Evolutionary conservation across 2,329 filamentous ascomycete genomes (phyloP).

Genomic region (Botrytis tulipae): DNA sequence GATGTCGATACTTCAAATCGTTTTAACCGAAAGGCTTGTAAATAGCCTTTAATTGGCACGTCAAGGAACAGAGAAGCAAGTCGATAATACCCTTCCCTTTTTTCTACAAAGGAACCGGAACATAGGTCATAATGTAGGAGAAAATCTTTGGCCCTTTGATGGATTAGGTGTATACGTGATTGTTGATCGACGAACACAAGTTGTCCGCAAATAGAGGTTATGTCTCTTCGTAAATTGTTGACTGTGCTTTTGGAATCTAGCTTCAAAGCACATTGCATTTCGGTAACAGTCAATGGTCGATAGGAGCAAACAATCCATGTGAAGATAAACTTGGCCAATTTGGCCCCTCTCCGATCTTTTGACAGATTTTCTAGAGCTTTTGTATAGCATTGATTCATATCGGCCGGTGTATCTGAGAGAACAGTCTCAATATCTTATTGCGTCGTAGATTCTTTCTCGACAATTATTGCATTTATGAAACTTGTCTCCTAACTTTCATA

Average conservation of each 20-base stretch:
- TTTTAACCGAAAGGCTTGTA: not conserved
- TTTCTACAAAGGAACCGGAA: not conserved
- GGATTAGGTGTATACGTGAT: not conserved
- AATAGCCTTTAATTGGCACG: not conserved
- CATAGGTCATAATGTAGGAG: not conserved
- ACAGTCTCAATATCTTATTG: conserved; percentile 23
- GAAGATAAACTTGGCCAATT: conserved; percentile 36
- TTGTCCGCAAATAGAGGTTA: conserved; percentile 37
- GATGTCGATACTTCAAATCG: not conserved
- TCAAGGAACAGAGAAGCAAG: not conserved
- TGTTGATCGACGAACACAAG: conserved; percentile 38
- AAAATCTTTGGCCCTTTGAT: not conserved
- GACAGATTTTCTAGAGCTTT: conserved; percentile 28
- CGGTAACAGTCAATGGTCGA: conserved; percentile 30
- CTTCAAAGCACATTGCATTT: conserved; percentile 33
- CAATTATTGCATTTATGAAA: conserved; percentile 26
- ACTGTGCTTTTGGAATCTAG: not conserved
- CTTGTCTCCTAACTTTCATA: conserved; percentile 25
- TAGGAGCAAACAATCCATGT: conserved; percentile 34
- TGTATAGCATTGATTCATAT: conserved; percentile 37
- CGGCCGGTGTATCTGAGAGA: conserved; percentile 32
- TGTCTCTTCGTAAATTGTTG: conserved; percentile 34
- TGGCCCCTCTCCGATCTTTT: conserved; percentile 26
- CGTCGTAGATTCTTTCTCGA: conserved; percentile 36
- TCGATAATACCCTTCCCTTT: not conserved